Percentiles rank a stretch among this genome's conserved stretches.
Evolutionary conservation across 108 stramenopile genomes (phyloP).

Genomic region (Cyclostephanos tholiformis): DNA sequence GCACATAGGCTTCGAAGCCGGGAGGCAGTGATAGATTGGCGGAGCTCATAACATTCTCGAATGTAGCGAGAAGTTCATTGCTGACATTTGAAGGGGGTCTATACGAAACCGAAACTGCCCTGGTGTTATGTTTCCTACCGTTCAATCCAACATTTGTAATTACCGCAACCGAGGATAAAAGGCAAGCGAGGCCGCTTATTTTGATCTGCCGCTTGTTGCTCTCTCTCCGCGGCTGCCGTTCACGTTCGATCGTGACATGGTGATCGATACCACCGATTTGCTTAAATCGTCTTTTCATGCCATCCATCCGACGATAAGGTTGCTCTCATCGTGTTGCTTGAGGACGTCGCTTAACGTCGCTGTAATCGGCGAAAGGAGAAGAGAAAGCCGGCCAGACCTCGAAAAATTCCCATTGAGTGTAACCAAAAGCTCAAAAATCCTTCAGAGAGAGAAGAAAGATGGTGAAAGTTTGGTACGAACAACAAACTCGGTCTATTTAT

Average conservation of each 20-base stretch:
- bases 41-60: constrained; percentile 13
- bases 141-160: background rate
- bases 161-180: background rate
- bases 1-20: constrained; percentile 4
- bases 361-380: no score
- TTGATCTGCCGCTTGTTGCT: background rate
- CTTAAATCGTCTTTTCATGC: constrained; percentile 4
- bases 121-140: background rate
- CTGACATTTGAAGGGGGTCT: constrained; percentile 10
- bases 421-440: no score
- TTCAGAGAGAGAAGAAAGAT: constrained; percentile 42
- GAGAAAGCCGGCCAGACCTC: no score
- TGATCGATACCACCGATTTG: background rate
- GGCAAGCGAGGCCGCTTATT: background rate
- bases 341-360: no score
- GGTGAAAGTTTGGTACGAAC: constrained; percentile 59
- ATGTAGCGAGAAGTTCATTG: constrained; percentile 9
- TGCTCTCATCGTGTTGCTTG: no score
- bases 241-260: background rate
- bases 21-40: constrained; percentile 1
- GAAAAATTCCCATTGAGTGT: no score
- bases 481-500: background rate
- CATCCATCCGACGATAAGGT: no score
- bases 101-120: background rate
- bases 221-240: background rate